Evolutionary conservation across 2,329 filamentous ascomycete genomes (phyloP), one percentile per base, ranked within the genome.

Genomic region (Triangularia setosa): DNA sequence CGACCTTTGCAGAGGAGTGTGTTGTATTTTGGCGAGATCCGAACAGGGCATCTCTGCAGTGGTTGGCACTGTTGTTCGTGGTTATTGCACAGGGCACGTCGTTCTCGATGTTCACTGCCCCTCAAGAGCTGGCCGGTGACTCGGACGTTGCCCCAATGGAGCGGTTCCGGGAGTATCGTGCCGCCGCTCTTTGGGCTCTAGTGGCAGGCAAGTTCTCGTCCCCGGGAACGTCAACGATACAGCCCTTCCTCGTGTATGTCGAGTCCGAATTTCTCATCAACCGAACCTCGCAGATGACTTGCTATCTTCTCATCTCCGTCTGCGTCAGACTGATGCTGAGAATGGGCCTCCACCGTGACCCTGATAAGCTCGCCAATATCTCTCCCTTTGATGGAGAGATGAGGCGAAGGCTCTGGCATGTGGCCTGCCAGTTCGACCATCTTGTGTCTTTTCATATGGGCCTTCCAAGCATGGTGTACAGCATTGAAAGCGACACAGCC

Each of bases 391-490:
- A 84, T 58, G 82, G 81, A 5, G 83, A 86, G 74, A 84, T 85
- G 79, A 77, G 81, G 12, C 77, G 82, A 30, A 77, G 83, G 14
- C 73, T 82, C 69, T 86, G 84, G 84, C 80, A 82, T 67, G 77
- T 85, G 67, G 79, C 80, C 2, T 73, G 79, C 25, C 85, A 88
- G 71, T 80, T 89, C 56, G 89, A 91, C 71, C 74, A 87, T 2
- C 74, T 90, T 3, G 85, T 88, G 25, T 84, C 86, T 1, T 90
- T 89, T 71, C 87, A 90, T 71, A 81, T 90, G 65, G 88, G 88
- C 1, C 77, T 91, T 61, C 89, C 89, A 2, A 83, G 83, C 70
- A 88, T 90, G 84, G 79, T 90, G 54, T 81, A 86, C 63, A 79
- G 82, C 24, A 83, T 87, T 35, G 87, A 90, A 65, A 84, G 82